Evolutionary conservation across 1,139 yeast genomes (phyloP), one percentile per base, ranked within the genome.

Genomic region (Arxiozyma slooffiae): DNA sequence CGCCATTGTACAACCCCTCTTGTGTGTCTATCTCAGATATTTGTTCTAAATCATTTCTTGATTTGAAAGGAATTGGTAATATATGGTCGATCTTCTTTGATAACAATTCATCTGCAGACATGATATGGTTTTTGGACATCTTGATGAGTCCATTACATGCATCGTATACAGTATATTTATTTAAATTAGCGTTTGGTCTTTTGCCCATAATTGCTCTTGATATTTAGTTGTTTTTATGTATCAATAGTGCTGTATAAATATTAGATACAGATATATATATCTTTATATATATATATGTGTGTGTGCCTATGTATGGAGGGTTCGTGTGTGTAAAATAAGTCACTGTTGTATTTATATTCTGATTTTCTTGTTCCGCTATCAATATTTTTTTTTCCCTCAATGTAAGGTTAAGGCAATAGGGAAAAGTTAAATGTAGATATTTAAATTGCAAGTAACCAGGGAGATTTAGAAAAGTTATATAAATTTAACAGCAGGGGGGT

Each of bases 31-130:
- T 45, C 6, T 44, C 50, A 16, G 63, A 59, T 11, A 58, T 57
- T 14, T 42, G 46, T 18, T 57, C 58, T 41, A 64, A 48, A 40
- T 64, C 67, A 37, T 62, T 65, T n/a, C 66, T 52, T 11, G 64
- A 52, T 45, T 57, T 56, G 46, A 63, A 61, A 7, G 68, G 67
- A 17, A 64, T 57, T 1, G 68, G 68, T 14, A 64, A 63, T 6
- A 54, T 23, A 48, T 62, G 60, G 44, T 57, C 56, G 8, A 63
- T 48, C 36, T 60, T 63, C 20, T 55, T 55, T 1, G 64, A 59
- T 38, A 66, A 50, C 8, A 65, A n/a, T 51, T 66, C 69, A 49
- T 66, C 69, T 3, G 68, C 65, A 42, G 67, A 58, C 4, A 61
- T 60, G 18, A 50, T 49, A 41, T 60, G 64, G 1, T 58, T 57